A percentile compares a stretch with the other conserved stretches of the same genome.
phyloP scores from a whole-genome alignment of 345 rosid genomes.

The Passiflora organensis region DNA sequence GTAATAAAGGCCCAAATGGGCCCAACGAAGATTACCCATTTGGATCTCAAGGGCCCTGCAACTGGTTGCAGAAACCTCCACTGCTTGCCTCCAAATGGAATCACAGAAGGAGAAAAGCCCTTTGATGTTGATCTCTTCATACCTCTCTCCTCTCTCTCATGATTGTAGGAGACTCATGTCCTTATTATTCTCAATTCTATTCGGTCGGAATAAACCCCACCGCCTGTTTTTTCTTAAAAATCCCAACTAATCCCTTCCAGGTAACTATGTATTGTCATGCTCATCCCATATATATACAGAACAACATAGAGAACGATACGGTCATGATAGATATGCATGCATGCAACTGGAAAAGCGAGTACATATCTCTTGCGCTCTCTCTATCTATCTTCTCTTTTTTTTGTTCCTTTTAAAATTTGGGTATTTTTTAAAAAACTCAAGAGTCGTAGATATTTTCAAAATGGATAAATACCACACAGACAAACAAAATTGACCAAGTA shows the following conservation, averaged over 20 bases:
- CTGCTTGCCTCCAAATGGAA: slow-evolving; percentile 9
- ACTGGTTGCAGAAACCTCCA: not conserved
- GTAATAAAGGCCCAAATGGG: slow-evolving; percentile 26
- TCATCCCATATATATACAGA: not conserved
- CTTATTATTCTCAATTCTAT: not conserved
- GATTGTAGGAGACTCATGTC: not conserved
- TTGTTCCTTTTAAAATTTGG: no score
- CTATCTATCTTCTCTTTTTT: no score
- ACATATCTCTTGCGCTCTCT: no score
- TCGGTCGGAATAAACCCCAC: slow-evolving; percentile 15
- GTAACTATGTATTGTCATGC: slow-evolving; percentile 4
- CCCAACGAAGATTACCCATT: slow-evolving; percentile 15
- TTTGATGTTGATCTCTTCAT: slow-evolving; percentile 11
- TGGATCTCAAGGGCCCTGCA: slow-evolving; percentile 24
- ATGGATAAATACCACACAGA: no score
- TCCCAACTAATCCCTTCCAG: not conserved
- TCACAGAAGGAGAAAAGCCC: not conserved
- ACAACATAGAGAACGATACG: no score
- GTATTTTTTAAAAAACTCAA: no score
- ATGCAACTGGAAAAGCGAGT: no score
- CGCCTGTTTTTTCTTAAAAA: slow-evolving; percentile 7
- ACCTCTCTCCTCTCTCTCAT: slow-evolving; percentile 3
- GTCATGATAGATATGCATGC: no score
- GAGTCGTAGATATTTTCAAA: no score
- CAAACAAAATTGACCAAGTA: no score